Conservation (phyloP, 1,139 yeast genomes). For the Protomyces pachydermus region DNA sequence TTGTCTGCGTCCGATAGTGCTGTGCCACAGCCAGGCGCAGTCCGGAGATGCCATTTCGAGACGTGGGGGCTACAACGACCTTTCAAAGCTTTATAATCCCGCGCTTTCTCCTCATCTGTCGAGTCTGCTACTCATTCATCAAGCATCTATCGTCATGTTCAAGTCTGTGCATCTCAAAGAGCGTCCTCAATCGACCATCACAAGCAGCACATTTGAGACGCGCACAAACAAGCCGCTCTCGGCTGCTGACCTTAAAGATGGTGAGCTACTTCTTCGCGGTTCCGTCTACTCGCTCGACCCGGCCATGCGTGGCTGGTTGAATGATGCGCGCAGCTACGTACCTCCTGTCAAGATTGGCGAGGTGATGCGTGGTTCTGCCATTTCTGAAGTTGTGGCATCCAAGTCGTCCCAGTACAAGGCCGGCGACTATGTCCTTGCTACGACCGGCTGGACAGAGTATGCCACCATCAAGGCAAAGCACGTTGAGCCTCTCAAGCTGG, state of each 20-base stretch:
- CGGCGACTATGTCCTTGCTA: slow-evolving; percentile 47
- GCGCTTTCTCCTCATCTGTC: no score
- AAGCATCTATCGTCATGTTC: slow-evolving; percentile 2
- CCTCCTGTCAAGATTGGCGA: slow-evolving; percentile 49
- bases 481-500: slow-evolving; percentile 27
- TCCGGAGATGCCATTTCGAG: no score
- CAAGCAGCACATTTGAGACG: slow-evolving; percentile 31
- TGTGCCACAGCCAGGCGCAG: no score
- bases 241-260: slow-evolving; percentile 39
- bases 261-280: slow-evolving; percentile 48
- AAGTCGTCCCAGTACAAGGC: slow-evolving; percentile 41
- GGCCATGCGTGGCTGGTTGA: slow-evolving; percentile 60
- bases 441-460: slow-evolving; percentile 46
- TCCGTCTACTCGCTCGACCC: slow-evolving; percentile 61
- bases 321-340: slow-evolving; percentile 47
- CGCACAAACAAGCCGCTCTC: slow-evolving; percentile 13
- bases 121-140: no score
- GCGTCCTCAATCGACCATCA: slow-evolving; percentile 27
- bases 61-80: no score
- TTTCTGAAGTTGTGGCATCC: slow-evolving; percentile 50
- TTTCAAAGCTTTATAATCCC: no score
- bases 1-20: no score
- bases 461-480: slow-evolving; percentile 36
- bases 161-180: slow-evolving; percentile 24
- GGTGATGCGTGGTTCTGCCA: slow-evolving; percentile 49